Evolutionary conservation across 2,329 filamentous ascomycete species (phyloP), one percentile per base, ranked within the genome.

Genomic region (Fusarium sp.): DNA sequence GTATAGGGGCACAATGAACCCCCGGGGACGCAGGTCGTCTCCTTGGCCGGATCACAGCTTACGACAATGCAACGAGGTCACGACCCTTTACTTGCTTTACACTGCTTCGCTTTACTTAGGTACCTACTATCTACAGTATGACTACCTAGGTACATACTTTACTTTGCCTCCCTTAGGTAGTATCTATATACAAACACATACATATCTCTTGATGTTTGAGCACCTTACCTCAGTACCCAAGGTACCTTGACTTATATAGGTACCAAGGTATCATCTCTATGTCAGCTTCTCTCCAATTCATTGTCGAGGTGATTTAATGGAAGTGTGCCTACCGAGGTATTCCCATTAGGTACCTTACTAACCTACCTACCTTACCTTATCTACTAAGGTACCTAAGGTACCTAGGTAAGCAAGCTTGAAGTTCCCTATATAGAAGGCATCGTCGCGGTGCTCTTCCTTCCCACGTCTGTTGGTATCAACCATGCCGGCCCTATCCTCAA

Each of bases 41-140:
- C 58, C 47, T 60, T 18, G 41, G 50, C 61, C 68, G 50, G 62
- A 73, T 48, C 62, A 73, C 70, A 66, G 54, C 65, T 73, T 72
- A 62, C 65, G 71, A 72, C 61, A 73, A 66, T 62, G 55, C 65
- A 61, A 70, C 56, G 65, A 73, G 56, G 65, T 41, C 57, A 72
- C 62, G 66, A 70, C 55, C 44, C 51, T 56, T 67, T 56, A 59
- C 53, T 33, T 44, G 42, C 42, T 63, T 26, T 31, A 41, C 30
- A 16, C 33, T 51, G n/a, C 30, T 51, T 51, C 30, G 15, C 30
- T 24, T 28, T 61, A 61, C 48, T 55, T 18, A 24, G 28, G 45
- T 31, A n/a, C 22, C 45, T 50, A 39, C 22, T 45, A 39, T 41
- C 35, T 51, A 54, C 38, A 36, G 33, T 39, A 54, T 54, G 38